Conservation (phyloP, 768 basidiomycete species). For the Lentinula raphanica region DNA sequence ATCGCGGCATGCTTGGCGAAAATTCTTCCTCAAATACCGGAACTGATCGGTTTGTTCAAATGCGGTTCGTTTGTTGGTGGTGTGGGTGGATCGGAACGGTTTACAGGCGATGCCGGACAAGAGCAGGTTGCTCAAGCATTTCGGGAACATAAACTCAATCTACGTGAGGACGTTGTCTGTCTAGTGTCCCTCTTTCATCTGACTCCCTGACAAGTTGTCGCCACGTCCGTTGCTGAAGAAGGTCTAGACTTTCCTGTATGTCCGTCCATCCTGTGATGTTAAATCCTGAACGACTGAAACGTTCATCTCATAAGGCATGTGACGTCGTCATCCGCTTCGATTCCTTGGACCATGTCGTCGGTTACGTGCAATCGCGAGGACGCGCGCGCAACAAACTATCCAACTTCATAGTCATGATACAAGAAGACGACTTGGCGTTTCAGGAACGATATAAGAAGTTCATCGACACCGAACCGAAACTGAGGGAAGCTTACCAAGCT, state of each 20-base stretch:
- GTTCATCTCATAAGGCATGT: constrained; percentile 49
- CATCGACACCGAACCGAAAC: constrained; percentile 55
- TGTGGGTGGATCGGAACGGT: constrained; percentile 30
- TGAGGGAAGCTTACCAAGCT: constrained; percentile 60
- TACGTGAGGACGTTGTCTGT: constrained; percentile 44
- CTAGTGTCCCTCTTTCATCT: neutral
- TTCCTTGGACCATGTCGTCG: constrained; percentile 73
- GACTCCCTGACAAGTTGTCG: constrained; percentile 46
- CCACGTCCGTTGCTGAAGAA: constrained; percentile 88
- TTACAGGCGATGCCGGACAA: constrained; percentile 33
- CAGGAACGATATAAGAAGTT: constrained; percentile 56
- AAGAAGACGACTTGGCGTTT: constrained; percentile 50
- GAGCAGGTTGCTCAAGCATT: constrained; percentile 62
- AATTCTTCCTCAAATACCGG: constrained; percentile 56
- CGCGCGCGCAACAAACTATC: constrained; percentile 74
- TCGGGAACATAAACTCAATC: constrained; percentile 57
- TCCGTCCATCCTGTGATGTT: neutral
- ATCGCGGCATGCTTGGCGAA: constrained; percentile 65
- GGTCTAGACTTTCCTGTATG: constrained; percentile 83
- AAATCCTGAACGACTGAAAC: neutral
- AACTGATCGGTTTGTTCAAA: constrained; percentile 49
- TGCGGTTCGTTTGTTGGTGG: constrained; percentile 71
- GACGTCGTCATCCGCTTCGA: constrained; percentile 87
- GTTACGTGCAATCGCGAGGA: constrained; percentile 86
- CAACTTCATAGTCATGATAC: constrained; percentile 78